These are phyloP conservation scores for Russula lepida DNA, from an alignment of 768 basidiomycete species.

Conservation along the genomic window DNA sequence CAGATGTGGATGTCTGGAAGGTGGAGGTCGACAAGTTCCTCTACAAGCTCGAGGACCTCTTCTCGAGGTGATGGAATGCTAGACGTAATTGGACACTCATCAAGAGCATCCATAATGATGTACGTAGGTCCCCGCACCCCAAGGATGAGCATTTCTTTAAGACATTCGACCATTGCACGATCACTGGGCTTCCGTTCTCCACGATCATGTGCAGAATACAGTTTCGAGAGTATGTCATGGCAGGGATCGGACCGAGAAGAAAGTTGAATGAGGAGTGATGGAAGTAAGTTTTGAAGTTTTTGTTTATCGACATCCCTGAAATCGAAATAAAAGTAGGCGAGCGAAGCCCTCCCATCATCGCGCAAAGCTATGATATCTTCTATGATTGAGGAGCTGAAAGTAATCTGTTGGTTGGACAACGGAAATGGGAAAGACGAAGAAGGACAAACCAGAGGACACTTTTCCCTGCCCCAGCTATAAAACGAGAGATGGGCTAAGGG, in stretches of 20 bases:
- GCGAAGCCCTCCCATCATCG: not conserved
- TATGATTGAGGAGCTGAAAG: not conserved
- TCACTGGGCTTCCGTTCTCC: not conserved
- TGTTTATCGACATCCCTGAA: constrained; percentile 1
- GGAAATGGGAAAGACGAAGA: not conserved
- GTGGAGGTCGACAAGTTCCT: too few relatives aligned
- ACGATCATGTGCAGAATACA: not conserved
- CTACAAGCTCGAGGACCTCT: not conserved
- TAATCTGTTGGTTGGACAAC: not conserved
- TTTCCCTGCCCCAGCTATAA: not conserved
- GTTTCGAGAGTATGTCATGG: not conserved
- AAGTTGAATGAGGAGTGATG: not conserved
- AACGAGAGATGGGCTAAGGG: not conserved
- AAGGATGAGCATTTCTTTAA: not conserved
- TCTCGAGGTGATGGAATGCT: not conserved
- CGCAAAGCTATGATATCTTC: not conserved
- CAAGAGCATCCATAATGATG: not conserved
- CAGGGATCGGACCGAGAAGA: not conserved
- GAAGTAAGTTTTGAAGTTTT: not conserved
- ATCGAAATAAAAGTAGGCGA: constrained; percentile 5
- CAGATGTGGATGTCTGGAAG: too few relatives aligned
- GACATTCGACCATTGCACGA: not conserved
- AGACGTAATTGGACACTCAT: not conserved
- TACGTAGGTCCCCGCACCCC: not conserved
- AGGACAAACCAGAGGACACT: not conserved